Conservation (phyloP, 2,329 filamentous ascomycete species). For the Monilinia aucupariae region DNA sequence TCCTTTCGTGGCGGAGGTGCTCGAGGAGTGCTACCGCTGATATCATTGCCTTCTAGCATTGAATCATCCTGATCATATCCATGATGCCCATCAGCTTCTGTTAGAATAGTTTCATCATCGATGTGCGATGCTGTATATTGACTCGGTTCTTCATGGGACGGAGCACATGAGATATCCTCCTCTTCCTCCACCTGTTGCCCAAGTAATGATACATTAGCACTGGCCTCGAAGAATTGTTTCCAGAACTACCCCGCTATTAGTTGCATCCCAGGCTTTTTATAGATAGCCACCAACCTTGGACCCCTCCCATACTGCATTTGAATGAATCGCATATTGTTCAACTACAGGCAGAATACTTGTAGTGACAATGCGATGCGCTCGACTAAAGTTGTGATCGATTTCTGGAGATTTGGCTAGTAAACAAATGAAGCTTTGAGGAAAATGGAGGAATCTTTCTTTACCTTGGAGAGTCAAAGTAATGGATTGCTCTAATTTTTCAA, state of each 20-base stretch:
- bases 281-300: constrained; percentile 61
- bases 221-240: constrained; percentile 99
- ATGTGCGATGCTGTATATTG: constrained; percentile 36
- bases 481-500: constrained; percentile 92
- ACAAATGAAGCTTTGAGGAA: neutral
- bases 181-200: constrained; percentile 69
- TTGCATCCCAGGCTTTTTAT: neutral
- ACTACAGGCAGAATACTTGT: constrained; percentile 88
- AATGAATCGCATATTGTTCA: constrained; percentile 92
- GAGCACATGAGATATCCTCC: constrained; percentile 42
- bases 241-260: constrained; percentile 63
- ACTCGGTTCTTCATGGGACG: constrained; percentile 33
- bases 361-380: constrained; percentile 92
- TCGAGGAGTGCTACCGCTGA: constrained; percentile 64
- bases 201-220: constrained; percentile 91
- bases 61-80: constrained; percentile 51
- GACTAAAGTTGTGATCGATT: constrained; percentile 98
- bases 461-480: constrained; percentile 95
- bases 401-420: constrained; percentile 48
- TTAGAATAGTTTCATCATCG: constrained; percentile 30
- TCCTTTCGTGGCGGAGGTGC: constrained; percentile 45
- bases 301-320: constrained; percentile 90
- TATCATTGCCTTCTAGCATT: constrained; percentile 57
- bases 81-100: constrained; percentile 30
- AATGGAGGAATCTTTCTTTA: constrained; percentile 34